A percentile compares a stretch with the other conserved stretches of the same genome.
Evolutionary conservation across 2,329 filamentous ascomycete species (phyloP).

Genomic region (Trematosphaeria pertusa): DNA sequence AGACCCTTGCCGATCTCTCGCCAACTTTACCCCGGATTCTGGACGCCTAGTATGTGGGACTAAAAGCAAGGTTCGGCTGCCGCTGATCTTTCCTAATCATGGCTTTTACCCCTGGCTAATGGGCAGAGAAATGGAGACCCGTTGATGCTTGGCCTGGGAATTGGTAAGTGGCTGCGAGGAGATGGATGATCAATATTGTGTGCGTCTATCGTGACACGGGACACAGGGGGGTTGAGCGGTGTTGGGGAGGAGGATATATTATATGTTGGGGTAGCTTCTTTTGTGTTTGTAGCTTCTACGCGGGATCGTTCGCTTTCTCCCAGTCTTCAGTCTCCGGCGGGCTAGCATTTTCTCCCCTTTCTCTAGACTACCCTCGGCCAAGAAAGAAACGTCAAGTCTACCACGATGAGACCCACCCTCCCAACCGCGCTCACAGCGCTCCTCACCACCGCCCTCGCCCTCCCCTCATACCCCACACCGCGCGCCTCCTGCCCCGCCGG

Average conservation of each 20-base stretch:
- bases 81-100: not conserved
- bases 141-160: not conserved
- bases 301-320: not conserved
- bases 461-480: slow-evolving; percentile 6
- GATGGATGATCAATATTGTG: not conserved
- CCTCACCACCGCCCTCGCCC: slow-evolving; percentile 6
- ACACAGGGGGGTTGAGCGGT: not conserved
- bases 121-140: not conserved
- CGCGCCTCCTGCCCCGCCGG: slow-evolving; percentile 17
- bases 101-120: not conserved
- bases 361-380: not conserved
- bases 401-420: not conserved
- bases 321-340: not conserved
- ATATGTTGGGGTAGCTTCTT: not conserved
- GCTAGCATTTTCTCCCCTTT: not conserved
- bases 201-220: not conserved
- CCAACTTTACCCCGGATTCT: not conserved
- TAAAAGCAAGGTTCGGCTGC: not conserved
- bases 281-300: not conserved
- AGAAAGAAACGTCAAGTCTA: not conserved
- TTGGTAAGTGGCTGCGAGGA: not conserved
- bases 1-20: not conserved
- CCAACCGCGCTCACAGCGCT: not conserved
- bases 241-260: not conserved
- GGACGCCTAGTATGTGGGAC: not conserved